Base-by-base conservation (phyloP, 768 basidiomycete genomes). In the Chiua virens region DNA sequence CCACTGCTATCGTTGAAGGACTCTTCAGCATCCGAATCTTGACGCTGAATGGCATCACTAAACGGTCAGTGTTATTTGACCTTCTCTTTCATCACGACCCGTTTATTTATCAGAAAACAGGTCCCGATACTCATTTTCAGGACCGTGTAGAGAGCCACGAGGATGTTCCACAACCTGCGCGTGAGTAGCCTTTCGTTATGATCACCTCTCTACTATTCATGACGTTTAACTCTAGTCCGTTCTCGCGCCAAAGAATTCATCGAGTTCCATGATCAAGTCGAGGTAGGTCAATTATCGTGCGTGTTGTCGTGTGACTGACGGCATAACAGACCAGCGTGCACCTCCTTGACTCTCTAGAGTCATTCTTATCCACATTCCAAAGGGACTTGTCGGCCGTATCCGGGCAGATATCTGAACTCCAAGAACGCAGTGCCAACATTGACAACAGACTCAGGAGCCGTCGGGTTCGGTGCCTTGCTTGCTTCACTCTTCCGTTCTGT, bases 331-430 rank as follows among this genome's bases (percentile, higher is more conserved):
- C 91, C 15, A 96, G 95, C 62, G 80, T 90, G 14, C 78, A 77
- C 52, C 79, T 98, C 18, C 77, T 99, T 47, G 86, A 92, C 63
- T 92, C 92, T 1, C 78, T 99, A 4, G 87, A 97, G 58, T 78
- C 84, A 2, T 98, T 98, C 69, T 79, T 99, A 11, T 93, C 92
- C 3, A 97, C 91, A 0, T 99, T 99, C 63, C 96, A 98, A 70
- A 87, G 79, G 59, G 96, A 99, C 68, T 77, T 99, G 20, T 89
- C 92, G 6, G 86, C 87, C 2, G 97, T 98, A 10, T 98, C 97
- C 3, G 91, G 93, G 4, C 95, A 99, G 67, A 96, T 99, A 66
- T 89, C 92, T 1, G 92, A 98, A 55, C 77, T 99, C 21, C 97
- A 98, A 63, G 81, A 83, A 56, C 79, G 92, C 30, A 95, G 92